A percentile compares a stretch with the other conserved stretches of the same genome.
phyloP scores from a whole-genome alignment of 2,329 filamentous ascomycete genomes.

The Claviceps monticola region DNA sequence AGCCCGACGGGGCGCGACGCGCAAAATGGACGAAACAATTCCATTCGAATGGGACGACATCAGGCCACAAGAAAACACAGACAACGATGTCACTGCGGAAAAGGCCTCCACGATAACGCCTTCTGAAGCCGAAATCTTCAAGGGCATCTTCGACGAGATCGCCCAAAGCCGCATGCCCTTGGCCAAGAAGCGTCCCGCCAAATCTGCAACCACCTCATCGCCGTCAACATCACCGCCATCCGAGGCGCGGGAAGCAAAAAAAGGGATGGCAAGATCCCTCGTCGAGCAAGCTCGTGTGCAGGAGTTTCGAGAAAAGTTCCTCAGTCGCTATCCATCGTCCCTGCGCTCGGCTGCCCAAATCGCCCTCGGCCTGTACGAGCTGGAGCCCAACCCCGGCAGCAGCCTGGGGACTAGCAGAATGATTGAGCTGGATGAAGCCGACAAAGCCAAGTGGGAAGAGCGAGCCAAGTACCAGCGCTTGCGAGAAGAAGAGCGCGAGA shows the following conservation, averaged over 20 bases:
- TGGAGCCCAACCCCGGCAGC: conserved; percentile 15
- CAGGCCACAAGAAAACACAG: conserved; percentile 7
- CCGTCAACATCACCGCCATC: not conserved
- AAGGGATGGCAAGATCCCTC: conserved; percentile 14
- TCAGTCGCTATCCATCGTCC: conserved; percentile 24
- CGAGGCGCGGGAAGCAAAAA: not conserved
- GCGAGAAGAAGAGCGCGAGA: conserved; percentile 31
- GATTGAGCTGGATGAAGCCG: conserved; percentile 17
- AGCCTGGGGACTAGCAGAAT: conserved; percentile 12
- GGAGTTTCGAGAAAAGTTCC: conserved; percentile 21
- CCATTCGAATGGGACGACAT: conserved; percentile 36
- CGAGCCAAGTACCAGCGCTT: conserved; percentile 20
- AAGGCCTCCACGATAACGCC: conserved; percentile 40
- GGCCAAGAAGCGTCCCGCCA: conserved; percentile 11
- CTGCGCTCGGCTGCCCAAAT: conserved; percentile 26
- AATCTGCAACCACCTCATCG: not conserved
- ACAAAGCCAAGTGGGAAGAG: conserved; percentile 21
- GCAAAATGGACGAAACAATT: conserved; percentile 24
- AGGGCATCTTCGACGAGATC: conserved; percentile 38
- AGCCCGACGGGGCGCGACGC: conserved; percentile 4
- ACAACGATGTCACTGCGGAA: conserved; percentile 9
- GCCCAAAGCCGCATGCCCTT: conserved; percentile 20
- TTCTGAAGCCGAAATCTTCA: conserved; percentile 42
- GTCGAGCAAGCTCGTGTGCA: conserved; percentile 19
- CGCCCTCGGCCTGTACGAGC: conserved; percentile 24